These are phyloP conservation scores for Cunninghamia lanceolata DNA, from an alignment of 75 land plant genomes.

Conservation along the genomic window DNA sequence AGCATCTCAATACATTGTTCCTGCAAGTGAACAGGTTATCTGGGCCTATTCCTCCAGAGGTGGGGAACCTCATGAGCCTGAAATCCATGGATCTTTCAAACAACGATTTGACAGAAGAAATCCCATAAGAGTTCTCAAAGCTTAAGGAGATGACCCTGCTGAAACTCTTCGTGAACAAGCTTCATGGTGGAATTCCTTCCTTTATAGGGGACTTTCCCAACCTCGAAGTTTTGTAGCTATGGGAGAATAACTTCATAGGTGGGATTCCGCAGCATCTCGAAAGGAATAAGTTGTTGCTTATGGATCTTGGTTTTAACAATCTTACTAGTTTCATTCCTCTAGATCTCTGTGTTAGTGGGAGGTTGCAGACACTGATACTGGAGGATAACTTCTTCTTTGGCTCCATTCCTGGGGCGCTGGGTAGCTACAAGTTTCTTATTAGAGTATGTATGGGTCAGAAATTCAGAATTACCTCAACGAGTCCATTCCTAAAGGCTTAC, in stretches of 20 bases:
- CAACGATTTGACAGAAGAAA: constrained; percentile 61
- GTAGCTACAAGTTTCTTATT: neutral
- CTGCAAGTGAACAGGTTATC: constrained; percentile 65
- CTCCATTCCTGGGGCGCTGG: constrained; percentile 14
- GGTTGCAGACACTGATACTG: constrained; percentile 10
- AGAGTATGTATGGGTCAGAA: neutral
- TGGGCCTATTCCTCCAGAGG: constrained; percentile 58
- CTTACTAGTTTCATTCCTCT: constrained; percentile 23
- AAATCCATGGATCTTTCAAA: constrained; percentile 62
- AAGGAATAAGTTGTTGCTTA: constrained; percentile 3
- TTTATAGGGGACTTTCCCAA: constrained; percentile 66
- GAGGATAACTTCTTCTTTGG: constrained; percentile 10
- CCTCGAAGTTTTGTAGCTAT: constrained; percentile 60
- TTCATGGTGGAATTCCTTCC: constrained; percentile 68
- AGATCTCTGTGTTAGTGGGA: neutral
- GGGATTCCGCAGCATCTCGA: constrained; percentile 23
- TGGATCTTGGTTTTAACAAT: constrained; percentile 24
- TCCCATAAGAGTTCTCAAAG: constrained; percentile 55
- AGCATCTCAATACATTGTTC: constrained; percentile 53
- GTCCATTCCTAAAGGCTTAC: constrained; percentile 7
- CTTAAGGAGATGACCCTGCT: constrained; percentile 62
- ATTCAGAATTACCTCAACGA: constrained; percentile 19
- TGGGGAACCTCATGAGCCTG: constrained; percentile 59
- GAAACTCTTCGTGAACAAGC: constrained; percentile 64
- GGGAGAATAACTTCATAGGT: constrained; percentile 55